Evolutionary conservation across 306 rosid species (phyloP).

Genomic region (Leucaena leucocephala): DNA sequence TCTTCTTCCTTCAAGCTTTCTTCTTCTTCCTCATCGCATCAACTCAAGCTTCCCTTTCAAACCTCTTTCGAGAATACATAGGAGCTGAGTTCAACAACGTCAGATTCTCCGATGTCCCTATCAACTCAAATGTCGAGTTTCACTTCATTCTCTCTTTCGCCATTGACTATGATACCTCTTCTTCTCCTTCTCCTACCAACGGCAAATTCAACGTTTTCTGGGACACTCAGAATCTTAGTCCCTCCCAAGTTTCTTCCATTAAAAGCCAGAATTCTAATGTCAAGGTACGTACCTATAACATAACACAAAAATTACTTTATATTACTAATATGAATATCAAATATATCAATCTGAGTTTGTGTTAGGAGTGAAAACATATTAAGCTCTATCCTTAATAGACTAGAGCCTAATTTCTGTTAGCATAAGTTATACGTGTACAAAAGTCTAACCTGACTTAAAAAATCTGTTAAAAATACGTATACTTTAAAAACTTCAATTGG

Average conservation of each 20-base stretch:
- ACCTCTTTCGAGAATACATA: conserved; percentile 73
- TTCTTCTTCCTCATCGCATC: conserved; percentile 27
- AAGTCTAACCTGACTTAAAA: too few relatives aligned
- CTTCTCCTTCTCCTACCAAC: conserved; percentile 59
- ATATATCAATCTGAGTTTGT: background rate
- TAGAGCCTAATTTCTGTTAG: too few relatives aligned
- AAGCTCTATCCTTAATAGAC: too few relatives aligned
- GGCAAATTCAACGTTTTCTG: conserved; percentile 74
- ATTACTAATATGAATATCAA: background rate
- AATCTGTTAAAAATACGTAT: too few relatives aligned
- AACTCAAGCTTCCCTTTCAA: conserved; percentile 37
- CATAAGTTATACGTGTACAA: too few relatives aligned
- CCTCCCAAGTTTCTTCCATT: conserved; percentile 66
- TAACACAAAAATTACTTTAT: background rate
- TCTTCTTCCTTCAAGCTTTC: conserved; percentile 36
- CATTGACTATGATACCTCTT: conserved; percentile 70
- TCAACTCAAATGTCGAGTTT: conserved; percentile 59
- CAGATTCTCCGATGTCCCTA: conserved; percentile 67
- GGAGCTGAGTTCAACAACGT: conserved; percentile 79
- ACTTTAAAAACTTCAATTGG: too few relatives aligned
- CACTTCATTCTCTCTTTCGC: conserved; percentile 86
- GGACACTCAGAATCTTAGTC: conserved; percentile 65
- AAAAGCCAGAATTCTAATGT: conserved; percentile 64
- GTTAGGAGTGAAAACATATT: too few relatives aligned
- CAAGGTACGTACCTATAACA: conserved; percentile 32